phyloP scores from a whole-genome alignment of 805 yeast genomes.

The Isabelozyma heimii region DNA sequence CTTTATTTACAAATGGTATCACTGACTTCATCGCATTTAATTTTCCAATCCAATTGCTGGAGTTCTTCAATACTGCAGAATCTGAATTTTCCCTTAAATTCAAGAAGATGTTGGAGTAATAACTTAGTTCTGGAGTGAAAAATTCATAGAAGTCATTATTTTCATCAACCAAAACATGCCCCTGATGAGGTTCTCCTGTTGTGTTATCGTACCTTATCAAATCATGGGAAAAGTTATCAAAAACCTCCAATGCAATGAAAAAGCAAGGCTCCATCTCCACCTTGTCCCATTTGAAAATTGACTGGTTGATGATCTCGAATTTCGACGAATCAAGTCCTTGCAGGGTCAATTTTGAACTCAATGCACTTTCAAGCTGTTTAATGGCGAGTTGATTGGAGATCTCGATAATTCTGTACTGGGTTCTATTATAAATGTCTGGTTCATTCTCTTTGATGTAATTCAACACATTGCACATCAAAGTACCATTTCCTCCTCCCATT shows the following conservation, averaged over 20 bases:
- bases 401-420: slow-evolving; percentile 71
- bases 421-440: slow-evolving; percentile 70
- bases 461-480: slow-evolving; percentile 72
- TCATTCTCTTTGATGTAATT: slow-evolving; percentile 59
- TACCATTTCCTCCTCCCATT: slow-evolving; percentile 90
- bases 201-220: slow-evolving; percentile 69
- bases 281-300: slow-evolving; percentile 72
- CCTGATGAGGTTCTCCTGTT: slow-evolving; percentile 70
- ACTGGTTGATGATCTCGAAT: slow-evolving; percentile 66
- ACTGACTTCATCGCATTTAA: slow-evolving; percentile 22
- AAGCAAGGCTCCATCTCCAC: slow-evolving; percentile 64
- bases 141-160: slow-evolving; percentile 75
- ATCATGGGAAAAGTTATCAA: slow-evolving; percentile 84
- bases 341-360: slow-evolving; percentile 26
- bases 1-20: slow-evolving; percentile 27
- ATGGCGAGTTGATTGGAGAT: slow-evolving; percentile 61
- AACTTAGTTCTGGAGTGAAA: slow-evolving; percentile 60
- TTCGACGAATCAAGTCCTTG: slow-evolving; percentile 52
- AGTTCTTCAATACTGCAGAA: slow-evolving; percentile 30
- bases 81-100: slow-evolving; percentile 50
- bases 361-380: slow-evolving; percentile 47
- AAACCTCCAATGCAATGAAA: slow-evolving; percentile 76
- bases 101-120: slow-evolving; percentile 54
- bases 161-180: slow-evolving; percentile 70
- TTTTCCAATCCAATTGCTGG: slow-evolving; percentile 17